Conservation (phyloP, 1,284 basidiomycete species). For the Rhodofomes roseus region DNA sequence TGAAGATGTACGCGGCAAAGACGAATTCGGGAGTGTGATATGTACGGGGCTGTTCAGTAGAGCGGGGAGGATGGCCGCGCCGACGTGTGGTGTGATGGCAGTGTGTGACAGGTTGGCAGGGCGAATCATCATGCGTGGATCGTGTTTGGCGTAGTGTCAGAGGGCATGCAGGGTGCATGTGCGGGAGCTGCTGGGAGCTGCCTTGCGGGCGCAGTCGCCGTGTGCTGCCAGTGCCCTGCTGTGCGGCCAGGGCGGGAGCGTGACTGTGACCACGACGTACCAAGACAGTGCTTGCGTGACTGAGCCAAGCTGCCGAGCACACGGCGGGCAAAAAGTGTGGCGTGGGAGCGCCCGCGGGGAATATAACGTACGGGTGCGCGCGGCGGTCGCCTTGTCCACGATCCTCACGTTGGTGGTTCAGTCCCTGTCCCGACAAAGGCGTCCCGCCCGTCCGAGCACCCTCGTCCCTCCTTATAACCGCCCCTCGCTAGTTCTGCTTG, state of each 20-base stretch:
- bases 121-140: too few species aligned
- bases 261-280: too few species aligned
- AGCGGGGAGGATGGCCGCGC: neutral
- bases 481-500: conserved; percentile 12
- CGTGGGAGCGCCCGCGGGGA: conserved; percentile 7
- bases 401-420: conserved; percentile 6
- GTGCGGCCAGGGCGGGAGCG: too few species aligned
- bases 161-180: neutral
- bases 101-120: too few species aligned
- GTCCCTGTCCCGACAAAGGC: conserved; percentile 3
- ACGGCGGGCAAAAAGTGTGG: conserved; percentile 1
- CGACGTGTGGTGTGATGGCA: neutral
- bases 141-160: too few species aligned
- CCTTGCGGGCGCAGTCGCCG: neutral
- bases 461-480: conserved; percentile 18
- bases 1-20: conserved; percentile 74
- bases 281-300: neutral
- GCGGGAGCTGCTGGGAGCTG: neutral
- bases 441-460: conserved; percentile 14
- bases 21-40: conserved; percentile 27
- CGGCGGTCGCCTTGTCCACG: neutral
- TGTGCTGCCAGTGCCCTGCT: neutral
- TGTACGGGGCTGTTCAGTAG: neutral
- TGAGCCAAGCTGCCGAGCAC: neutral
- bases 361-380: neutral